Conservation (phyloP, 495 filamentous ascomycete genomes). For the Aeminium ludgeri region DNA sequence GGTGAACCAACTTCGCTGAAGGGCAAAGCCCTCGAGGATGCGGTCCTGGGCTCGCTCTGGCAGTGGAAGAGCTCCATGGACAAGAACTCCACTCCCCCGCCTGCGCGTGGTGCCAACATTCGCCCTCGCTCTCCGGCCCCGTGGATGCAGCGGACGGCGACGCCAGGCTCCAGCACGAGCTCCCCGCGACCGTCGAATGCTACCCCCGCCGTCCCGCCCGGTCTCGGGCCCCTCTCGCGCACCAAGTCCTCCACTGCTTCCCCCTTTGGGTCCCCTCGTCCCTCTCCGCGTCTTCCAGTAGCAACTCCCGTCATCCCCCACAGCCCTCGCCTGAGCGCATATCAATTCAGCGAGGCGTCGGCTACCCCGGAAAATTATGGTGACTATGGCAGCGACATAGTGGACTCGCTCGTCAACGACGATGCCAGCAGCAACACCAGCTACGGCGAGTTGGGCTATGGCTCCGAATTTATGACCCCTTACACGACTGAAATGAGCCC, state of each 20-base stretch:
- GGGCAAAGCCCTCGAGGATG: conserved; percentile 72
- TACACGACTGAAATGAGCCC: conserved; percentile 84
- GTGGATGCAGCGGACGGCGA: conserved; percentile 70
- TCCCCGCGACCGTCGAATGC: conserved; percentile 50
- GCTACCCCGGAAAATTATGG: conserved; percentile 74
- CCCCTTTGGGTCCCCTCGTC: conserved; percentile 85
- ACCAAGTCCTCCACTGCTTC: conserved; percentile 61
- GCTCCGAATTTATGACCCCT: conserved; percentile 60
- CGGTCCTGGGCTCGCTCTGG: conserved; percentile 83
- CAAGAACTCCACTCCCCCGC: conserved; percentile 62
- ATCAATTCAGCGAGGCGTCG: conserved; percentile 68
- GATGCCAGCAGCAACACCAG: conserved; percentile 60
- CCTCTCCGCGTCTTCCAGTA: conserved; percentile 81
- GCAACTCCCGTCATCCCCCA: conserved; percentile 86
- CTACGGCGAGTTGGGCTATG: conserved; percentile 42
- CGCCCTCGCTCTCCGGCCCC: conserved; percentile 81
- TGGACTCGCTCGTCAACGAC: conserved; percentile 92
- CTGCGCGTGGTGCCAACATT: conserved; percentile 42
- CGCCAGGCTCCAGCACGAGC: conserved; percentile 47
- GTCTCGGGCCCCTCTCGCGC: conserved; percentile 55
- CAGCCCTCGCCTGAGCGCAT: conserved; percentile 82
- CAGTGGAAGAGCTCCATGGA: conserved; percentile 62
- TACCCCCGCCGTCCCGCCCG: conserved; percentile 63
- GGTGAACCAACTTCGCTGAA: conserved; percentile 52
- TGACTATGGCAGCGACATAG: conserved; percentile 79